Base-by-base conservation (phyloP, 75 land plant species). In the Adiantum capillusveneris region DNA sequence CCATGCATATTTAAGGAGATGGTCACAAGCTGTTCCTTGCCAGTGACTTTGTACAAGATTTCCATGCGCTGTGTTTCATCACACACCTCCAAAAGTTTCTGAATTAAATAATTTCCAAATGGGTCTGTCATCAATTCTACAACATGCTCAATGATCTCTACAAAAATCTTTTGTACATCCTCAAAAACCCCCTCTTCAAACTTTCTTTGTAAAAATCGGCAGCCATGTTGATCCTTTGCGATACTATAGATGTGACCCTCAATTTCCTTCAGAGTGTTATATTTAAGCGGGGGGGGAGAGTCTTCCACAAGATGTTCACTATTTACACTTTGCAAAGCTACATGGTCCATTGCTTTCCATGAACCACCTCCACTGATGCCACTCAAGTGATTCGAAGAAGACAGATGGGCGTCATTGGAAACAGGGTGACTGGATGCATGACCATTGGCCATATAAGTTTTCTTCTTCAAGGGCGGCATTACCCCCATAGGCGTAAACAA, bases 1-100 rank as follows among this genome's bases (percentile, higher is more conserved):
- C 93, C 93, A 75, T 88, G 81, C 54, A 78, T 70, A 53, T 88
- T 77, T 27, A 78, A 48, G 11, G 83, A 81, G 34, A 84, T 72
- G 52, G 49, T 66, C 13, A 84, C 68, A 41, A 88, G 79, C 44
- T 79, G 60, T 2, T 67, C 62, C 18, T 58, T 54, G 56, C 30
- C 42, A 30, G 67, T 63, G 25, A 70, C 67, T n/a, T 42, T 76
- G 44, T 64, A 44, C 42, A 70, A 53, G 43, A 74, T 74, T 53
- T 64, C 61, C 74, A 74, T 57, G 39, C 67, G 59, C 62, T 69
- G 75, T 6, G 53, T 29, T 30, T 74, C 75, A 70, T 58, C 57
- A 30, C 67, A 69, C 17, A 74, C 75, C 60, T 74, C 75, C 26
- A 70, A 41, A 43, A 74, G 75, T 39, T 74, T 74, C 53, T 74